phyloP scores from a whole-genome alignment of 495 filamentous ascomycete species.

The Venustampulla echinocandica region DNA sequence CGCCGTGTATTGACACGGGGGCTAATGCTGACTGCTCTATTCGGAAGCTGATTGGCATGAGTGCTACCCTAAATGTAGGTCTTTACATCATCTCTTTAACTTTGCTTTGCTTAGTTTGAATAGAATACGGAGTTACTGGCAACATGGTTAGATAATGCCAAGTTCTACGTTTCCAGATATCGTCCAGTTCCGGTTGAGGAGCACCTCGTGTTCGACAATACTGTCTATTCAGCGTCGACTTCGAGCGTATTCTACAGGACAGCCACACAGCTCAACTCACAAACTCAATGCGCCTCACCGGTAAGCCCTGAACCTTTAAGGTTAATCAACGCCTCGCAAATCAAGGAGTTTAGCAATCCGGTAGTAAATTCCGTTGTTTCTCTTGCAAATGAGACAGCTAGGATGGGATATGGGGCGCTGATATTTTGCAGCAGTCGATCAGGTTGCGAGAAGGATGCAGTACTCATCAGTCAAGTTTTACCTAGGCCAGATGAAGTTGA shows the following conservation, averaged over 20 bases:
- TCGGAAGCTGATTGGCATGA: conserved; percentile 62
- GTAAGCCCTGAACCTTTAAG: conserved; percentile 31
- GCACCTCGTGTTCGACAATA: conserved; percentile 66
- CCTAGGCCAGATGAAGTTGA: conserved; percentile 36
- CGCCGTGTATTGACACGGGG: too few relatives aligned
- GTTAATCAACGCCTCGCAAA: conserved; percentile 43
- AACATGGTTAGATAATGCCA: conserved; percentile 57
- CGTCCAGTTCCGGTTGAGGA: conserved; percentile 69
- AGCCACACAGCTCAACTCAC: conserved; percentile 41
- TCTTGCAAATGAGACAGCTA: conserved; percentile 56
- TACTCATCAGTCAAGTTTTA: conserved; percentile 54
- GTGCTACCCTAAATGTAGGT: conserved; percentile 64
- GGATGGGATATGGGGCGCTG: conserved; percentile 60
- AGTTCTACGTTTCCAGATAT: conserved; percentile 65
- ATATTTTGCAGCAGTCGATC: conserved; percentile 68
- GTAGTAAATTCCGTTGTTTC: conserved; percentile 63
- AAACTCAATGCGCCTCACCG: conserved; percentile 28
- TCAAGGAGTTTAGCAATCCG: conserved; percentile 53
- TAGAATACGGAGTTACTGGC: conserved; percentile 64
- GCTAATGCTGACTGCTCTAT: background rate
- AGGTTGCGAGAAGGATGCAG: conserved; percentile 55
- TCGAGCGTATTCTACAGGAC: conserved; percentile 55
- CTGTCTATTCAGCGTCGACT: conserved; percentile 55
- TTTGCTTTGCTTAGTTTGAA: background rate
- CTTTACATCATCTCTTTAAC: background rate